These are phyloP conservation scores for Populus davidiana DNA, from an alignment of 345 rosid genomes.

Conservation along the genomic window DNA sequence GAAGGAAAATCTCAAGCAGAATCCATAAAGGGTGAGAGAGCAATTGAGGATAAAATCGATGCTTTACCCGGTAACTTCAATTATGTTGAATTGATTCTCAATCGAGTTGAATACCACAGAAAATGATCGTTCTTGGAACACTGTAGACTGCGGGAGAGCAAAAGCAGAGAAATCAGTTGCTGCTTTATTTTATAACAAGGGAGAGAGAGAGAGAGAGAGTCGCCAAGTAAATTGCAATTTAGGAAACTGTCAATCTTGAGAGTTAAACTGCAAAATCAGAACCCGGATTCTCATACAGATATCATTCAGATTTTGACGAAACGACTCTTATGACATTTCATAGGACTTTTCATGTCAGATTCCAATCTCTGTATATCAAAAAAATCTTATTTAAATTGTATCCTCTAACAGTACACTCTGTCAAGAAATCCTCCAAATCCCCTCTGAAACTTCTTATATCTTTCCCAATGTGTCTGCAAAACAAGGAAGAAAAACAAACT, in stretches of 20 bases:
- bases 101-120: background rate
- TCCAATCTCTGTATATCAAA: conserved; percentile 19
- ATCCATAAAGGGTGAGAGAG: background rate
- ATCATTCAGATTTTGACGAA: conserved; percentile 10
- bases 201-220: background rate
- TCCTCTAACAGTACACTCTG: background rate
- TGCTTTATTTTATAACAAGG: background rate
- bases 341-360: conserved; percentile 14
- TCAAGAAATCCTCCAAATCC: background rate
- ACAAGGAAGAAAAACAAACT: background rate
- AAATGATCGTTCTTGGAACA: background rate
- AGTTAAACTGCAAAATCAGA: conserved; percentile 3
- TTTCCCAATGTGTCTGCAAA: conserved; percentile 27
- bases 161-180: background rate
- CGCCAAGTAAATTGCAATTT: background rate
- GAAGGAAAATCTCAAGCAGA: background rate
- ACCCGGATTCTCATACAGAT: conserved; percentile 11
- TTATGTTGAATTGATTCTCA: background rate
- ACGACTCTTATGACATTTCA: conserved; percentile 19
- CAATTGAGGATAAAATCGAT: background rate
- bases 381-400: conserved; percentile 19
- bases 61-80: conserved; percentile 4
- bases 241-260: background rate
- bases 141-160: conserved; percentile 1
- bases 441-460: background rate